Conservation (phyloP, 176 grass and related monocot species). For the Ananas comosus region DNA sequence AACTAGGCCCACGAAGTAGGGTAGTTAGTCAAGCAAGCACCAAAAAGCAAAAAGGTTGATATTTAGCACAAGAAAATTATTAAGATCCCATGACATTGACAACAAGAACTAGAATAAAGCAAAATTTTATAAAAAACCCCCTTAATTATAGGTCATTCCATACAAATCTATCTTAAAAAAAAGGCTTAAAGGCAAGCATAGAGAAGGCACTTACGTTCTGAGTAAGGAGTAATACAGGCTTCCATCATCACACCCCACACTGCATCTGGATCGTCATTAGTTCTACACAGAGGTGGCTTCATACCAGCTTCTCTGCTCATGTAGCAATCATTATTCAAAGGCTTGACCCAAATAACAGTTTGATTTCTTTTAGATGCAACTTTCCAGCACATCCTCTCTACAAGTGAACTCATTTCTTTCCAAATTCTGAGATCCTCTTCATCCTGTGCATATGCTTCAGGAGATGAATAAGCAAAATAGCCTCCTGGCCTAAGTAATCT, state of each 20-base stretch:
- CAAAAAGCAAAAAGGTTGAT: not conserved
- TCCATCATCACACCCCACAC: constrained; percentile 91
- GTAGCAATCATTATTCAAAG: constrained; percentile 95
- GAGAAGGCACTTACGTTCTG: constrained; percentile 59
- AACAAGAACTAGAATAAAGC: not conserved
- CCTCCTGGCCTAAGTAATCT: constrained; percentile 93
- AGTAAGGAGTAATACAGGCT: constrained; percentile 77
- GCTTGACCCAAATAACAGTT: constrained; percentile 99
- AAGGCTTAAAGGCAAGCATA: constrained; percentile 1
- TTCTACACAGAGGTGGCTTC: constrained; percentile 77
- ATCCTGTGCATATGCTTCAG: constrained; percentile 97
- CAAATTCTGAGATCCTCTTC: constrained; percentile 92
- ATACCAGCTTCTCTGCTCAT: constrained; percentile 57
- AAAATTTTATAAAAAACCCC: too few species aligned
- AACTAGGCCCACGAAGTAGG: not conserved
- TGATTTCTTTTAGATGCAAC: constrained; percentile 91
- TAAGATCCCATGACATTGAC: not conserved
- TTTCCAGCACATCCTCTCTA: constrained; percentile 97
- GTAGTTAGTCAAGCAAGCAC: not conserved
- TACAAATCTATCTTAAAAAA: constrained; percentile 7
- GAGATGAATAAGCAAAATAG: constrained; percentile 97
- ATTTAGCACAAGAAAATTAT: not conserved
- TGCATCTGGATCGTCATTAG: constrained; percentile 68
- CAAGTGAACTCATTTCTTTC: constrained; percentile 92
- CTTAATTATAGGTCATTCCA: too few species aligned